Conservation (phyloP, 2,329 filamentous ascomycete species). For the Fusarium nurragi region DNA sequence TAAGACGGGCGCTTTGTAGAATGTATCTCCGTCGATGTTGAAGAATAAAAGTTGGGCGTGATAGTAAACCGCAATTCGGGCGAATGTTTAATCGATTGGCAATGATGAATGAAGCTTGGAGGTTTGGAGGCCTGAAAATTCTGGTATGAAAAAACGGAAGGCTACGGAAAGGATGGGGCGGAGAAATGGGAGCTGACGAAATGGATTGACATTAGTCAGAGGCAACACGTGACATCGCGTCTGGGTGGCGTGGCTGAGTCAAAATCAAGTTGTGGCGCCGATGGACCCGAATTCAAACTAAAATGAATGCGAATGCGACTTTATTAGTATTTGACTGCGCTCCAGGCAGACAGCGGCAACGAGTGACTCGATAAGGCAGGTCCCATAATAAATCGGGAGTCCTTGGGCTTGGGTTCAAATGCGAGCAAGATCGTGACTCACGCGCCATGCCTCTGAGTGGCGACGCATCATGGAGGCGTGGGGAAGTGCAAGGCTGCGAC, state of each 20-base stretch:
- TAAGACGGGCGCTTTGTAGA: neutral
- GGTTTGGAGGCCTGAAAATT: slow-evolving; percentile 50
- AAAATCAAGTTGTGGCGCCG: slow-evolving; percentile 37
- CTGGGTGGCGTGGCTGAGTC: slow-evolving; percentile 39
- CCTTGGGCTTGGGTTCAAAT: slow-evolving; percentile 25
- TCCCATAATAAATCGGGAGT: slow-evolving; percentile 22
- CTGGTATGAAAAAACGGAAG: slow-evolving; percentile 47
- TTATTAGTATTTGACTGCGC: slow-evolving; percentile 41
- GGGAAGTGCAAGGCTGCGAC: slow-evolving; percentile 42
- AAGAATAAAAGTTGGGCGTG: neutral
- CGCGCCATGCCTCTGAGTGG: slow-evolving; percentile 32
- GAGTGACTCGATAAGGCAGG: slow-evolving; percentile 39
- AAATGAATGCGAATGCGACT: slow-evolving; percentile 20
- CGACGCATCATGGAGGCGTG: slow-evolving; percentile 37
- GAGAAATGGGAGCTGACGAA: slow-evolving; percentile 35
- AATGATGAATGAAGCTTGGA: slow-evolving; percentile 35
- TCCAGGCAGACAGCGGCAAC: slow-evolving; percentile 37
- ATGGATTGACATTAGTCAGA: slow-evolving; percentile 47
- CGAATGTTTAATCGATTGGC: slow-evolving; percentile 21
- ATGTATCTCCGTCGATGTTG: neutral
- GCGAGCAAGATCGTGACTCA: slow-evolving; percentile 39
- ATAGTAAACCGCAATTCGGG: slow-evolving; percentile 15
- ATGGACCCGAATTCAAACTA: slow-evolving; percentile 28
- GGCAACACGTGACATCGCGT: slow-evolving; percentile 44
- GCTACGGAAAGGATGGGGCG: slow-evolving; percentile 36